Evolutionary conservation across 176 grass and related monocot genomes (phyloP), one percentile per base, ranked within the genome.

Genomic region (Cymbopogon citratus): DNA sequence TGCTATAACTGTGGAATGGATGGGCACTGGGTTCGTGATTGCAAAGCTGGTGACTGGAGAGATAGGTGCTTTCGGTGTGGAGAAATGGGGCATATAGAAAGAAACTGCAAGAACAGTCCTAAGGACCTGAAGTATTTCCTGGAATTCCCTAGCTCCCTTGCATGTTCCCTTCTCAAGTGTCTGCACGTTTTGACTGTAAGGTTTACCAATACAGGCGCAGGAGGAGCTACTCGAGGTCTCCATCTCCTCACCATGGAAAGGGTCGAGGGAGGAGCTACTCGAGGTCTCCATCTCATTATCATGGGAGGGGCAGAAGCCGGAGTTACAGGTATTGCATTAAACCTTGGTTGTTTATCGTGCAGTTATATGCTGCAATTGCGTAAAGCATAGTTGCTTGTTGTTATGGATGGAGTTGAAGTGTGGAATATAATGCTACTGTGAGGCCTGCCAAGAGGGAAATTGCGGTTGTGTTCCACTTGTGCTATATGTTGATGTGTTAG

Each of bases 1-100:
- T 98, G 95, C 75, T 94, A 88, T n/a, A 98, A 93, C 77, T 98
- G 95, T 84, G 95, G 95, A 51, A 72, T 93, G 28, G 90, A 94
- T 29, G 95, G 92, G 15, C 95, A 98, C 74, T 94, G 86, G 92
- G 90, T 89, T 52, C 88, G 88, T 34, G 88, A 98, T 52, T 98
- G 92, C 77, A 85, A 92, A 83, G 90, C 95, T 81, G 95, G 84
- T 74, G 86, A 94, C 78, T 92, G 88, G 95, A 94, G 92, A 81
- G 89, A 94, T 80, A 94, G 80, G 63, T 98, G 95, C 69, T 94
- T 88, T 49, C 82, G 86, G 11, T 98, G 95, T 86, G 92, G 92
- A 43, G 88, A 94, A 76, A 82, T 83, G 75, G 95, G 92, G 9
- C 95, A 98, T 78, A 80, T 89, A 69, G 87, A 91, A 91, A 92